phyloP scores from a whole-genome alignment of 306 rosid species.

The Oxytropis ochrocephala region DNA sequence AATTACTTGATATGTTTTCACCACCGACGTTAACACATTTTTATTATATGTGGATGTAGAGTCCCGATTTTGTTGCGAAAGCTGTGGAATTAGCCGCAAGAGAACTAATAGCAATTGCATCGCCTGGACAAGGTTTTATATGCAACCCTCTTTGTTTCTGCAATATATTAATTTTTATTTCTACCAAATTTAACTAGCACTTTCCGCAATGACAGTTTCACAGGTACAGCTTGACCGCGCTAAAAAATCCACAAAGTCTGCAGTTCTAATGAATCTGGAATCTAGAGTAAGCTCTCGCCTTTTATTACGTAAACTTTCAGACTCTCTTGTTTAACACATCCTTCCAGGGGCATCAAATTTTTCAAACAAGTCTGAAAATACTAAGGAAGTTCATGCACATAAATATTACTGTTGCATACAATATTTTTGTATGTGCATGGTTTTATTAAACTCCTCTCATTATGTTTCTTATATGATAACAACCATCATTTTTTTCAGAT shows the following conservation, averaged over 20 bases:
- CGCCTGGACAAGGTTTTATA: slow-evolving; percentile 76
- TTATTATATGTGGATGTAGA: slow-evolving; percentile 38
- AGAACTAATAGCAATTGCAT: slow-evolving; percentile 71
- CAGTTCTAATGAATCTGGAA: slow-evolving; percentile 94
- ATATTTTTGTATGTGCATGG: background rate
- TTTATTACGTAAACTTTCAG: background rate
- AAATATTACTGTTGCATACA: background rate
- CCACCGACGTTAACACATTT: slow-evolving; percentile 13
- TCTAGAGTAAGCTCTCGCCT: slow-evolving; percentile 60
- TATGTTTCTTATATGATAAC: background rate
- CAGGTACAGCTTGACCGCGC: slow-evolving; percentile 85
- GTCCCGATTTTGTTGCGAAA: slow-evolving; percentile 55
- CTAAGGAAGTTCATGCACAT: too few species aligned
- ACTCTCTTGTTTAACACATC: background rate
- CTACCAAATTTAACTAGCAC: background rate
- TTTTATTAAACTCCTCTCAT: background rate
- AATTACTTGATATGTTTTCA: background rate
- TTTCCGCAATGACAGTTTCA: slow-evolving; percentile 47
- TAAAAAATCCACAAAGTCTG: slow-evolving; percentile 80
- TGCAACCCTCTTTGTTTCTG: background rate
- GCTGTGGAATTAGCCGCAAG: slow-evolving; percentile 71
- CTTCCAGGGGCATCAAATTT: background rate
- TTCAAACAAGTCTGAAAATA: too few species aligned
- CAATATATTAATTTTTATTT: slow-evolving; percentile 1
- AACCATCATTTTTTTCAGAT: slow-evolving; percentile 37